These are phyloP conservation scores for Phylloporus sp. DNA, from an alignment of 1,284 basidiomycete genomes.

Conservation along the genomic window DNA sequence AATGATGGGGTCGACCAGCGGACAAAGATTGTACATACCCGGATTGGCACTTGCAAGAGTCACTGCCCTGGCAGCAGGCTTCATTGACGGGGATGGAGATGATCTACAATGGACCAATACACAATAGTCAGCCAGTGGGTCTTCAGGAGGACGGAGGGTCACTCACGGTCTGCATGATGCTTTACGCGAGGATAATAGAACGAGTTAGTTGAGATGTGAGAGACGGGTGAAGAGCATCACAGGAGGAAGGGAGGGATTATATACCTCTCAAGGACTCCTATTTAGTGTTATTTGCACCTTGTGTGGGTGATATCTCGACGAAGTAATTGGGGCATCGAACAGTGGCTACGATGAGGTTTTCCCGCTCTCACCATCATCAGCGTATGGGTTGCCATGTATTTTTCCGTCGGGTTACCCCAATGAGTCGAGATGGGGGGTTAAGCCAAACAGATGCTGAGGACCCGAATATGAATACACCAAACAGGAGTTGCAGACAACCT, in stretches of 20 bases:
- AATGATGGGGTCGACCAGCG: background rate
- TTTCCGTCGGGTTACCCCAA: background rate
- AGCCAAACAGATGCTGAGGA: too few species aligned
- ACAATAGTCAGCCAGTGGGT: background rate
- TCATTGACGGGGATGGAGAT: conserved; percentile 34
- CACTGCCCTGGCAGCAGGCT: conserved; percentile 28
- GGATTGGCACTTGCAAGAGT: conserved; percentile 21
- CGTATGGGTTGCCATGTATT: too few species aligned
- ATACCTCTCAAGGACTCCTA: background rate
- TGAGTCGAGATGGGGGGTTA: background rate
- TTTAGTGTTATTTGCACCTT: background rate
- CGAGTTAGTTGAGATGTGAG: conserved; percentile 9
- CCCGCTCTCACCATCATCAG: too few species aligned
- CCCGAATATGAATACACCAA: too few species aligned
- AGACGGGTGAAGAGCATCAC: background rate
- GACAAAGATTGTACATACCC: conserved; percentile 9
- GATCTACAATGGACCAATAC: conserved; percentile 13
- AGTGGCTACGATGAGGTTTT: too few species aligned
- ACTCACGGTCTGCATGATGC: conserved; percentile 34
- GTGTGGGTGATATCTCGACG: background rate
- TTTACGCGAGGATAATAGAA: conserved; percentile 7
- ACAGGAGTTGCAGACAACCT: background rate
- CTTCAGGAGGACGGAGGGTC: background rate
- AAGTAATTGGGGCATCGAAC: background rate
- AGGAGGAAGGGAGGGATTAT: background rate